Evolutionary conservation across 1,139 yeast species (phyloP), one percentile per base, ranked within the genome.

Genomic region (Suhomyces coccinellae): DNA sequence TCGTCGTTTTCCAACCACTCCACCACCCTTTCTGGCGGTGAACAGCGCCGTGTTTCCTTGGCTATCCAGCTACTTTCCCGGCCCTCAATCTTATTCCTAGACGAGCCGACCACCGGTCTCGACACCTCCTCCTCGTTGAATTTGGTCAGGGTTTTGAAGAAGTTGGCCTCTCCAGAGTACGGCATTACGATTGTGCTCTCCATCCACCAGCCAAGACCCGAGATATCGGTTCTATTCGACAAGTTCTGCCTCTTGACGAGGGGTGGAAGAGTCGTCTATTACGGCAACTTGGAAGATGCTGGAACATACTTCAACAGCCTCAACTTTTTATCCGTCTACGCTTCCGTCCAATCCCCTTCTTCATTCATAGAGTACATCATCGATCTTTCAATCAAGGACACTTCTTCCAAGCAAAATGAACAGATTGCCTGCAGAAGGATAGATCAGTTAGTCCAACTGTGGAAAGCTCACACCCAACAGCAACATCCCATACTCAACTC

Each of bases 31-130:
- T 85, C 95, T 2, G 97, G 97, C 6, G 96, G 97, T 28, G 96
- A 89, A 57, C 86, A 85, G 59, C 66, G 96, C 55, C 65, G 96
- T 49, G 73, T 87, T 2, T 83, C 90, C 44, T 79, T 88, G 43
- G 96, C 90, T 0, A 82, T 87, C 15, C 96, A 88, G 59, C 66
- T 89, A 54, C 68, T 89, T 29, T 78, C 87, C 2, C 84, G 82
- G 51, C 96, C 96, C 0, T 82, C 91, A 0, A 67, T 88, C 2
- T 65, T 89, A 50, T 87, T 88, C 55, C 66, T 89, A 38, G 97
- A 89, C 61, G 96, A 89, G 57, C 96, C 96, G 2, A 89, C 96
- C 0, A 87, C 96, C 0, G 96, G 96, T 0, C 67, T 89, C 29
- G 96, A 89, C 61, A 85, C 96, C 2, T 81, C 83, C 44, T 82